Percentiles rank a stretch among this genome's conserved stretches.
These are phyloP conservation scores for Beauveria scarabaeidicola DNA, from an alignment of 2,329 filamentous ascomycete species.

Conservation along the genomic window DNA sequence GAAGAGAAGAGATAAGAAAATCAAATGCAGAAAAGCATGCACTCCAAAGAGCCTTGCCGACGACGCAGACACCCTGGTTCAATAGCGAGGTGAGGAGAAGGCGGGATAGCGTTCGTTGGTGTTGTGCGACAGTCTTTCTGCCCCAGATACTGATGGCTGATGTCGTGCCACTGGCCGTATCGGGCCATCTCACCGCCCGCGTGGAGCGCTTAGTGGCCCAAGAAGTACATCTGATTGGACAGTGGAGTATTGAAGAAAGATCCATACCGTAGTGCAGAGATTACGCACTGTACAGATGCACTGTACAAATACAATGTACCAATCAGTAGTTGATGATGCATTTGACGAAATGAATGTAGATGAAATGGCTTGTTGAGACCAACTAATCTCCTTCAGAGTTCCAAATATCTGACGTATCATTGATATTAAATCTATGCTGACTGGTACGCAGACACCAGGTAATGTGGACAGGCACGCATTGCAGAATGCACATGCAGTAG, in stretches of 20 bases:
- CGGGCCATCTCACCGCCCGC: conserved; percentile 13
- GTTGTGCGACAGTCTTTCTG: conserved; percentile 12
- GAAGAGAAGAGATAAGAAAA: neutral
- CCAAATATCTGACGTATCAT: too few species aligned
- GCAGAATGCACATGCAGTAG: neutral
- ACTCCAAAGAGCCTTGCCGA: neutral
- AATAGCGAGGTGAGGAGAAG: conserved; percentile 4
- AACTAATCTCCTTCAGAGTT: too few species aligned
- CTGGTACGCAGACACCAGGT: neutral
- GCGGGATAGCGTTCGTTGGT: neutral
- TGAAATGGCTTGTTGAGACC: neutral
- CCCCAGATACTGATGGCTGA: conserved; percentile 7
- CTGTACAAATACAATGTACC: neutral
- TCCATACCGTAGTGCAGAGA: neutral
- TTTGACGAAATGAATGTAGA: neutral
- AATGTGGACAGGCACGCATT: too few species aligned
- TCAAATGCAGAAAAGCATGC: neutral
- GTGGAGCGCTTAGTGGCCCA: neutral
- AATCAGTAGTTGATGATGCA: too few species aligned
- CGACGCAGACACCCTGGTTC: neutral
- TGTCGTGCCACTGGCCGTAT: conserved; percentile 6
- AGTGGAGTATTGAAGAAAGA: neutral
- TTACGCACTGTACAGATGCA: neutral
- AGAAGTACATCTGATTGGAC: conserved; percentile 10
- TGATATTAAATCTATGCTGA: too few species aligned